These are phyloP conservation scores for Meyerozyma sp. DNA, from an alignment of 1,139 yeast genomes.

Conservation along the genomic window DNA sequence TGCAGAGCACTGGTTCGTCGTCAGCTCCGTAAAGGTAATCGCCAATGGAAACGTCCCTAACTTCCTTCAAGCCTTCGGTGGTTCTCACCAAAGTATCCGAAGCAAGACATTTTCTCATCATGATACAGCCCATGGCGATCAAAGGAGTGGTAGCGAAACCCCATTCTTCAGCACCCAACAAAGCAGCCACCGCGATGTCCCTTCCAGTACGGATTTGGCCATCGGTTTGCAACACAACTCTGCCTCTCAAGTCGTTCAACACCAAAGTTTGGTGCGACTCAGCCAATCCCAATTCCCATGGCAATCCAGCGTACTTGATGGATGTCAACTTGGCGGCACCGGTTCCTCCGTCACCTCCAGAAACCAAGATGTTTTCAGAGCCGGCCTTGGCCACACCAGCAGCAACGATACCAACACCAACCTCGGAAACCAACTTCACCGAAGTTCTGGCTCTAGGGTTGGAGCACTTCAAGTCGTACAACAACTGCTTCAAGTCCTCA, in stretches of 20 bases:
- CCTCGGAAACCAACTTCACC: constrained; percentile 93
- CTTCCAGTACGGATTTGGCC: constrained; percentile 96
- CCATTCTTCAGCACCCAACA: constrained; percentile 98
- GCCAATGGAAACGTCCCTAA: constrained; percentile 1
- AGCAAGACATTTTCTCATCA: constrained; percentile 75
- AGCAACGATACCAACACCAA: constrained; percentile 98
- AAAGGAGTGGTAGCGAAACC: constrained; percentile 97
- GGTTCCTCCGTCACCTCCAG: constrained; percentile 99
- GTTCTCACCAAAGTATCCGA: constrained; percentile 2
- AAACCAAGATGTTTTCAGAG: constrained; percentile 90
- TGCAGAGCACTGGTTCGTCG: neutral
- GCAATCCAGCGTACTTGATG: constrained; percentile 93
- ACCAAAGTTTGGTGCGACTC: constrained; percentile 98
- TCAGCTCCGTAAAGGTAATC: constrained; percentile 1
- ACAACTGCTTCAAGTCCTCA: constrained; percentile 94
- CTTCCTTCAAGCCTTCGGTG: constrained; percentile 1
- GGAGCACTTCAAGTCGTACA: constrained; percentile 93
- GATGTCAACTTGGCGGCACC: constrained; percentile 99
- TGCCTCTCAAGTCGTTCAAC: constrained; percentile 89
- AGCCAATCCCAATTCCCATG: constrained; percentile 98
- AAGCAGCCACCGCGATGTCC: constrained; percentile 92
- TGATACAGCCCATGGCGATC: constrained; percentile 95
- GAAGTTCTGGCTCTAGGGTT: constrained; percentile 97
- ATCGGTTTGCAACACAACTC: constrained; percentile 93
- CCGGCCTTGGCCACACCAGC: constrained; percentile 99